phyloP scores from a whole-genome alignment of 2,329 filamentous ascomycete genomes.

The Alternaria sp. region DNA sequence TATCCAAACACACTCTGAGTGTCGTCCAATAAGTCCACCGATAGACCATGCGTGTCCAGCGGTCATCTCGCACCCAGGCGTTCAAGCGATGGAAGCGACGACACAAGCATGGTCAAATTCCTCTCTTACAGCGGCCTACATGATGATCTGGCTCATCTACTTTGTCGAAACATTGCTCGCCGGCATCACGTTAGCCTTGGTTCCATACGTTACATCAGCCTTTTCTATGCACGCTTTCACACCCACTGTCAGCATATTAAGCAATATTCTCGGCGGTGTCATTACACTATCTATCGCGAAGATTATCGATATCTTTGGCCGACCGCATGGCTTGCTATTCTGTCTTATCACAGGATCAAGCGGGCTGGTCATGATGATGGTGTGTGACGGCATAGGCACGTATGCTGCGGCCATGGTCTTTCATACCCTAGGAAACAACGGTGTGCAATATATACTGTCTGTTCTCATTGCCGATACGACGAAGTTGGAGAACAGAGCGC shows the following conservation, averaged over 20 bases:
- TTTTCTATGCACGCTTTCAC: slow-evolving; percentile 46
- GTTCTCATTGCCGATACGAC: slow-evolving; percentile 75
- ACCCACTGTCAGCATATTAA: slow-evolving; percentile 45
- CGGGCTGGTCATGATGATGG: slow-evolving; percentile 70
- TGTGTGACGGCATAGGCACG: slow-evolving; percentile 65
- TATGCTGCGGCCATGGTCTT: slow-evolving; percentile 73
- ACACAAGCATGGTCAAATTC: slow-evolving; percentile 13
- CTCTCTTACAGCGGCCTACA: slow-evolving; percentile 10
- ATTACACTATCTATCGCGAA: slow-evolving; percentile 51
- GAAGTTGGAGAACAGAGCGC: slow-evolving; percentile 68
- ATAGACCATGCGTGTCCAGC: neutral
- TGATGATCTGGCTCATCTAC: slow-evolving; percentile 33
- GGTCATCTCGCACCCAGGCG: neutral
- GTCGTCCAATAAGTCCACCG: neutral
- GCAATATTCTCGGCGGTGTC: slow-evolving; percentile 45
- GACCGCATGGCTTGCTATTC: slow-evolving; percentile 45
- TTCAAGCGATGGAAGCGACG: slow-evolving; percentile 16
- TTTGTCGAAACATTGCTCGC: slow-evolving; percentile 57
- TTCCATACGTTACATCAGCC: slow-evolving; percentile 50
- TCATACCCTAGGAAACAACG: slow-evolving; percentile 68
- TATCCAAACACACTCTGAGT: neutral
- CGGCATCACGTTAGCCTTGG: slow-evolving; percentile 48
- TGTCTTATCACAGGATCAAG: slow-evolving; percentile 30
- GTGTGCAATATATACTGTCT: slow-evolving; percentile 56
- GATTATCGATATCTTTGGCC: slow-evolving; percentile 52